Percentiles rank a stretch among this genome's conserved stretches.
Conservation (phyloP, 164 flowering plant genomes). For the Annona squamosa region DNA sequence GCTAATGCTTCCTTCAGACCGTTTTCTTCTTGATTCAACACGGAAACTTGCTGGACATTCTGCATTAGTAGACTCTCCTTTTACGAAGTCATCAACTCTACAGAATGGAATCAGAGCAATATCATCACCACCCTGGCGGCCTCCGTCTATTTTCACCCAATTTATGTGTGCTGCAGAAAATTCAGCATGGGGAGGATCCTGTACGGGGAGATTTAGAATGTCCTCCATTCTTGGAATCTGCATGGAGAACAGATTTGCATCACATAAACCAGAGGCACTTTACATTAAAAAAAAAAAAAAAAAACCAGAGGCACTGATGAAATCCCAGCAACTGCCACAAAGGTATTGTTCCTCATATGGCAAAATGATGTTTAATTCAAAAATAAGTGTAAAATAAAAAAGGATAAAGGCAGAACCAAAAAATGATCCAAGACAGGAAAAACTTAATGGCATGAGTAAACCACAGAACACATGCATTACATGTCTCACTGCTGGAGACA, state of each 20-base stretch:
- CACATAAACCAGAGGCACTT: neutral
- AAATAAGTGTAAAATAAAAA: no score
- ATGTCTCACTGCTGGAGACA: no score
- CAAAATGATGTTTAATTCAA: neutral
- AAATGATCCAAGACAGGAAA: no score
- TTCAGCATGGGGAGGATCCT: slow-evolving; percentile 50
- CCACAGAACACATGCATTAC: no score
- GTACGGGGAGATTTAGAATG: slow-evolving; percentile 53
- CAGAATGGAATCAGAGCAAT: slow-evolving; percentile 49
- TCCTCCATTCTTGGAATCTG: slow-evolving; percentile 59
- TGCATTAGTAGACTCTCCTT: slow-evolving; percentile 47
- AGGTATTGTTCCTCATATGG: neutral
- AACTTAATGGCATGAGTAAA: no score
- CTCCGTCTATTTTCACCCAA: slow-evolving; percentile 53
- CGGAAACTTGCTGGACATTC: slow-evolving; percentile 56
- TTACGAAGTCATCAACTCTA: slow-evolving; percentile 50
- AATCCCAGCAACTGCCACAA: neutral
- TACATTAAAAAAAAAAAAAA: neutral
- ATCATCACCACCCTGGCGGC: slow-evolving; percentile 56
- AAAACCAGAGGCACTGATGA: neutral
- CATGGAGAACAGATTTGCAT: neutral
- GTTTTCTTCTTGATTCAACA: slow-evolving; percentile 47
- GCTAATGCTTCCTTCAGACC: slow-evolving; percentile 47
- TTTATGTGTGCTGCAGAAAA: slow-evolving; percentile 45
- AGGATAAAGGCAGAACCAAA: no score